phyloP scores from a whole-genome alignment of 2,329 filamentous ascomycete species.

The Aspergillus felis region DNA sequence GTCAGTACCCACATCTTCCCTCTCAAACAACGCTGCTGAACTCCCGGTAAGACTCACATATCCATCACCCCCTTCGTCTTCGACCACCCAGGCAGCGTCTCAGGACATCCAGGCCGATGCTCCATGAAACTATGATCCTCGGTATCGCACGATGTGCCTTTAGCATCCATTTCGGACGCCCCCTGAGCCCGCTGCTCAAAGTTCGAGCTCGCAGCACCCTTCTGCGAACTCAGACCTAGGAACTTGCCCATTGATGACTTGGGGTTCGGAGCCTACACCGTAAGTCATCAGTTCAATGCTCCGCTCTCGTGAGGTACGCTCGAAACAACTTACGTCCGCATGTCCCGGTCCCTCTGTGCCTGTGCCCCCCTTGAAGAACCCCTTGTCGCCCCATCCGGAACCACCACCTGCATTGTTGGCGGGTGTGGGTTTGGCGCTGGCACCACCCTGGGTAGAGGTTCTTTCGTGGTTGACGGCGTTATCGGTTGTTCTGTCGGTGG shows the following conservation, averaged over 20 bases:
- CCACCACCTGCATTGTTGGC: constrained; percentile 26
- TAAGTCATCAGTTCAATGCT: not conserved
- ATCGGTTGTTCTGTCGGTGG: not conserved
- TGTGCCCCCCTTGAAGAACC: constrained; percentile 17
- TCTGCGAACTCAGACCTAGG: constrained; percentile 26
- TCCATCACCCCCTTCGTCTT: constrained; percentile 19
- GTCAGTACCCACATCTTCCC: not conserved
- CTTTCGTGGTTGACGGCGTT: constrained; percentile 11
- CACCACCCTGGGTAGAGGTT: constrained; percentile 19
- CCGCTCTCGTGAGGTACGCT: not conserved
- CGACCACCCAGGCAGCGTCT: constrained; percentile 29
- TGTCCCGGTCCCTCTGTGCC: constrained; percentile 21
- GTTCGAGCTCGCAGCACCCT: constrained; percentile 19
- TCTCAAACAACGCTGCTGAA: not conserved
- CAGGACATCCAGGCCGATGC: constrained; percentile 21
- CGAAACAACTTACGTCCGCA: constrained; percentile 16
- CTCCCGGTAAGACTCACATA: constrained; percentile 3
- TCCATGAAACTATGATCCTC: constrained; percentile 33
- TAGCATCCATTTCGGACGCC: constrained; percentile 3
- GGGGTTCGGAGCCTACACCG: constrained; percentile 18
- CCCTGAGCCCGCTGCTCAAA: constrained; percentile 12
- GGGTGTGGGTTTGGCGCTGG: constrained; percentile 24
- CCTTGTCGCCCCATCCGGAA: constrained; percentile 19
- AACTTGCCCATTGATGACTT: constrained; percentile 24
- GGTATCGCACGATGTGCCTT: constrained; percentile 18